These are phyloP conservation scores for Gloeostereum incarnatum DNA, from an alignment of 768 basidiomycete species.

Conservation along the genomic window DNA sequence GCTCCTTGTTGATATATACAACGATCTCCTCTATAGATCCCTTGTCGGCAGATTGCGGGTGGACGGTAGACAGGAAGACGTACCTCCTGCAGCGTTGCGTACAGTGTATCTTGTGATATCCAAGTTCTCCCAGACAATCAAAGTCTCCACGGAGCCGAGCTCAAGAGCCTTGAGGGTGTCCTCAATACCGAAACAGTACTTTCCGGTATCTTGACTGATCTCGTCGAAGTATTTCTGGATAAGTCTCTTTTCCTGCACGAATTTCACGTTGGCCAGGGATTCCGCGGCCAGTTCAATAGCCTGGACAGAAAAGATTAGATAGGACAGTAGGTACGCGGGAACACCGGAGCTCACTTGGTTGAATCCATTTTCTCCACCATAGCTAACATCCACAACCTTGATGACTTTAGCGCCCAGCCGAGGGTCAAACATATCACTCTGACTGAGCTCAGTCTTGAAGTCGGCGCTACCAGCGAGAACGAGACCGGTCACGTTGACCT, in stretches of 20 bases:
- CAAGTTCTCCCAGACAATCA: slow-evolving; percentile 98
- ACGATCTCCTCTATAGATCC: slow-evolving; percentile 66
- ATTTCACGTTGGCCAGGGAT: slow-evolving; percentile 96
- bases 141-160: slow-evolving; percentile 91
- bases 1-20: slow-evolving; percentile 69
- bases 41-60: slow-evolving; percentile 2
- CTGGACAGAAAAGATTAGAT: slow-evolving; percentile 26
- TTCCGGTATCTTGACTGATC: slow-evolving; percentile 94
- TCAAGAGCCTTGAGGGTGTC: slow-evolving; percentile 96
- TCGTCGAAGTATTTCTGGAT: slow-evolving; percentile 99
- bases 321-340: background rate
- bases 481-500: slow-evolving; percentile 94
- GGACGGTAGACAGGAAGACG: slow-evolving; percentile 6
- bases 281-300: slow-evolving; percentile 97
- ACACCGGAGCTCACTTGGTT: slow-evolving; percentile 85
- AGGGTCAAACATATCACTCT: slow-evolving; percentile 93
- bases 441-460: slow-evolving; percentile 96
- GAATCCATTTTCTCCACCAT: slow-evolving; percentile 98
- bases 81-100: slow-evolving; percentile 88
- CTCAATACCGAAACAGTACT: slow-evolving; percentile 95
- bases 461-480: slow-evolving; percentile 97
- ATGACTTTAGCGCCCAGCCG: slow-evolving; percentile 86
- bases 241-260: slow-evolving; percentile 96
- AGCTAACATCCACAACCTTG: slow-evolving; percentile 97
- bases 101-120: slow-evolving; percentile 84